phyloP scores from a whole-genome alignment of 1,284 basidiomycete genomes.

The Trichosporon ovoides region DNA sequence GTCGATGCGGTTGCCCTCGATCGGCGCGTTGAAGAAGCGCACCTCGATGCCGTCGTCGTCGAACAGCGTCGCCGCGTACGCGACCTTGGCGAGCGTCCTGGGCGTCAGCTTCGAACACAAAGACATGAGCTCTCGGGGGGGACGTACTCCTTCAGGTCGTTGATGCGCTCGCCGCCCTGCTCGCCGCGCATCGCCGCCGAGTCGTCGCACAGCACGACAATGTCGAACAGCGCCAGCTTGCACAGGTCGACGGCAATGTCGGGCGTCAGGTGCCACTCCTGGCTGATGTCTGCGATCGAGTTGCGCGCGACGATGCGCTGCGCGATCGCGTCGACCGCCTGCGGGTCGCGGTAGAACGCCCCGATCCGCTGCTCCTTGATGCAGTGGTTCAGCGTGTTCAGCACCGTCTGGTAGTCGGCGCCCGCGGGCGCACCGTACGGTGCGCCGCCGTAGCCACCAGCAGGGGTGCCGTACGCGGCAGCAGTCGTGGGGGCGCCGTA shows the following conservation, averaged over 20 bases:
- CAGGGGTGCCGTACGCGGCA: background rate
- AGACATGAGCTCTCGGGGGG: background rate
- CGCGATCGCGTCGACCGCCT: conserved; percentile 47
- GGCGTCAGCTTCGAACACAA: background rate
- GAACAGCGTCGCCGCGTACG: conserved; percentile 48
- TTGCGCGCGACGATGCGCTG: conserved; percentile 46
- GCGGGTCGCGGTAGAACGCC: conserved; percentile 51
- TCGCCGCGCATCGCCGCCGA: conserved; percentile 13
- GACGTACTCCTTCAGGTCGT: conserved; percentile 46
- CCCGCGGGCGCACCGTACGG: background rate
- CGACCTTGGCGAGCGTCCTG: conserved; percentile 46
- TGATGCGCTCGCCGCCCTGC: conserved; percentile 18
- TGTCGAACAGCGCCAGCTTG: conserved; percentile 21
- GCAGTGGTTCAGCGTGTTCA: conserved; percentile 37
- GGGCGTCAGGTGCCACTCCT: conserved; percentile 48
- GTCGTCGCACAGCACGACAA: conserved; percentile 21
- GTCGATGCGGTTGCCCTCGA: conserved; percentile 50
- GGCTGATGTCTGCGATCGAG: conserved; percentile 43
- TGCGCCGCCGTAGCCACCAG: background rate
- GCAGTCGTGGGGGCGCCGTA: too few species aligned
- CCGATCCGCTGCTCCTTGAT: conserved; percentile 50
- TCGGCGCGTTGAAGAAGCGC: conserved; percentile 50
- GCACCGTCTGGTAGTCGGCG: conserved; percentile 7
- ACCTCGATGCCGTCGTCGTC: conserved; percentile 49
- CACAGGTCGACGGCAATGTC: conserved; percentile 42